Conservation (phyloP, 2,329 filamentous ascomycete species). For the Rasamsonia emersonii region DNA sequence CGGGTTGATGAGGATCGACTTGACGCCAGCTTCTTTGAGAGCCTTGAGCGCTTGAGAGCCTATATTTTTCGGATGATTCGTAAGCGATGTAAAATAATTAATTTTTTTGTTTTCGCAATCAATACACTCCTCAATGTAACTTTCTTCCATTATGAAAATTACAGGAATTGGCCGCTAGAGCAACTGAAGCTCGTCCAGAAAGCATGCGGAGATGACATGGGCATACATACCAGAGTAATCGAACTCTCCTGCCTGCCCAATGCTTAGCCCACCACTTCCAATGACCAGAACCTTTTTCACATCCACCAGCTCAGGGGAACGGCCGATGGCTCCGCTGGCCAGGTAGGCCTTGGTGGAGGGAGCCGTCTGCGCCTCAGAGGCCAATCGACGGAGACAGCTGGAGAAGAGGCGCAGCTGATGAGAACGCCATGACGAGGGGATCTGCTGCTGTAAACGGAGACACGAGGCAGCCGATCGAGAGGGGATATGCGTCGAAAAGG, state of each 20-base stretch:
- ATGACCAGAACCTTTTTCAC: conserved; percentile 98
- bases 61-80: conserved; percentile 30
- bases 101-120: not conserved
- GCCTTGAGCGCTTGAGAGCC: conserved; percentile 95
- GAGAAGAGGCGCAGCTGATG: conserved; percentile 37
- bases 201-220: not conserved
- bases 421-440: conserved; percentile 29
- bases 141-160: not conserved
- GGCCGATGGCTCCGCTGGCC: conserved; percentile 77
- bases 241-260: conserved; percentile 96
- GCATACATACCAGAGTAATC: conserved; percentile 86
- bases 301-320: conserved; percentile 65
- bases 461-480: conserved; percentile 22
- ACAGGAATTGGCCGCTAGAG: not conserved
- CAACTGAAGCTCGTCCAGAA: not conserved
- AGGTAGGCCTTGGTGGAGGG: conserved; percentile 82
- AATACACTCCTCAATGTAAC: not conserved
- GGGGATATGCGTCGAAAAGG: conserved; percentile 29
- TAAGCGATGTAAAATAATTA: conserved; percentile 11
- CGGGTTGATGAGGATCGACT: conserved; percentile 90
- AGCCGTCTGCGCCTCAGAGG: conserved; percentile 52
- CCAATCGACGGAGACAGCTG: conserved; percentile 29
- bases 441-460: conserved; percentile 29
- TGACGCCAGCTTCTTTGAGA: conserved; percentile 85
- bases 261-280: conserved; percentile 87